Conservation (phyloP, 1,139 yeast species). For the Protomyces pachydermus region DNA sequence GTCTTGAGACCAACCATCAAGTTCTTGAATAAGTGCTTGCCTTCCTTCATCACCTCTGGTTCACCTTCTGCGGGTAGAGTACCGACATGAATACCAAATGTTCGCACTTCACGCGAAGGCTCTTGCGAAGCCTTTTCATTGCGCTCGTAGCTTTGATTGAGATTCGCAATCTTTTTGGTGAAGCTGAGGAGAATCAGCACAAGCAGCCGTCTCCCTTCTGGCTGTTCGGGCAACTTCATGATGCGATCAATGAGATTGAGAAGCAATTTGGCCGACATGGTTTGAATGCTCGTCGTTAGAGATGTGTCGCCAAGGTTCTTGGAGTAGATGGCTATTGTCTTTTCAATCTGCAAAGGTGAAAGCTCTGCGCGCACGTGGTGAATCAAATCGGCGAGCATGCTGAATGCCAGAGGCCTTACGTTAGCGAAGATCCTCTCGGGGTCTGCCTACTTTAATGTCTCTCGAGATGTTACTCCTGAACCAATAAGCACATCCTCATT, state of each 20-base stretch:
- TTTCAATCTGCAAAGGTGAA: slow-evolving; percentile 78
- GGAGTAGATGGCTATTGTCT: slow-evolving; percentile 79
- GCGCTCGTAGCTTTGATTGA: slow-evolving; percentile 48
- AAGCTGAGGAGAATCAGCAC: slow-evolving; percentile 82
- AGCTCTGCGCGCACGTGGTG: slow-evolving; percentile 86
- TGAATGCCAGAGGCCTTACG: slow-evolving; percentile 72
- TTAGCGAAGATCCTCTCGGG: too few species aligned
- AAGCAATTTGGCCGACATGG: slow-evolving; percentile 90
- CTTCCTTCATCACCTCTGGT: slow-evolving; percentile 41
- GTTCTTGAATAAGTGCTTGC: slow-evolving; percentile 80
- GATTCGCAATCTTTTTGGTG: slow-evolving; percentile 70
- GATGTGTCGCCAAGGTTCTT: slow-evolving; percentile 74
- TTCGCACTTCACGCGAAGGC: neutral
- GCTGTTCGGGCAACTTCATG: slow-evolving; percentile 72
- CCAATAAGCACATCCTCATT: slow-evolving; percentile 87
- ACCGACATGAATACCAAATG: slow-evolving; percentile 8
- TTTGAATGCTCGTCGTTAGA: slow-evolving; percentile 84
- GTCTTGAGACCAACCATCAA: slow-evolving; percentile 86
- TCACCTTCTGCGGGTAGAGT: slow-evolving; percentile 1
- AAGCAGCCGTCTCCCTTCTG: slow-evolving; percentile 55
- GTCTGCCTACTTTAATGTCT: slow-evolving; percentile 51
- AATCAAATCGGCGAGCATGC: slow-evolving; percentile 92
- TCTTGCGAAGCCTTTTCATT: neutral
- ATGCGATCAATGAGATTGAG: slow-evolving; percentile 85
- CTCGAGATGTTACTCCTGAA: slow-evolving; percentile 85